Conservation (phyloP, 345 rosid genomes). For the Brassica cretica region DNA sequence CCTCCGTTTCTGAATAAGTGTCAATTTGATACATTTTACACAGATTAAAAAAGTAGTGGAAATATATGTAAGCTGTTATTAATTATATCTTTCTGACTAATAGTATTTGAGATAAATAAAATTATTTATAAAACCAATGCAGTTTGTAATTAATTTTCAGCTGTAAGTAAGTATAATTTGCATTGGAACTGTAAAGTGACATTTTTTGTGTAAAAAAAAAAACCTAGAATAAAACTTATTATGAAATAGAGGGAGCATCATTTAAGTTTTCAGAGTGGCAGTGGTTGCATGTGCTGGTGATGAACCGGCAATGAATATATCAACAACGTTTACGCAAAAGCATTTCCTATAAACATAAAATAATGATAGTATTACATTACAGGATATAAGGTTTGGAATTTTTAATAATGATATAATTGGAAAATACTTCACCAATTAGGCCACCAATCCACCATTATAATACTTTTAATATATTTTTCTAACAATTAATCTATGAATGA, state of each 20-base stretch:
- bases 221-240: too few species aligned
- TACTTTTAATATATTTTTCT: background rate
- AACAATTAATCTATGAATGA: conserved; percentile 16
- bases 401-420: background rate
- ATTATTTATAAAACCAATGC: too few species aligned
- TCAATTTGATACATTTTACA: too few species aligned
- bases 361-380: background rate
- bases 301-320: conserved; percentile 36
- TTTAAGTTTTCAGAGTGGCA: conserved; percentile 22
- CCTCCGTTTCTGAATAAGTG: too few species aligned
- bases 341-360: background rate
- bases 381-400: background rate
- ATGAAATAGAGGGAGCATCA: background rate
- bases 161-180: too few species aligned
- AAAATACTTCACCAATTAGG: conserved; percentile 1
- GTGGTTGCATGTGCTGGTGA: conserved; percentile 38
- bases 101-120: too few species aligned
- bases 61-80: too few species aligned
- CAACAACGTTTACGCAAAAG: conserved; percentile 28
- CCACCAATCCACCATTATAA: conserved; percentile 26
- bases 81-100: too few species aligned
- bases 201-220: too few species aligned
- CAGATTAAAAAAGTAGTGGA: too few species aligned
- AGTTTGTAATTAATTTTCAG: too few species aligned
- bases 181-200: too few species aligned